Evolutionary conservation across 306 rosid species (phyloP), one percentile per base, ranked within the genome.

Genomic region (Malus sylvestris): DNA sequence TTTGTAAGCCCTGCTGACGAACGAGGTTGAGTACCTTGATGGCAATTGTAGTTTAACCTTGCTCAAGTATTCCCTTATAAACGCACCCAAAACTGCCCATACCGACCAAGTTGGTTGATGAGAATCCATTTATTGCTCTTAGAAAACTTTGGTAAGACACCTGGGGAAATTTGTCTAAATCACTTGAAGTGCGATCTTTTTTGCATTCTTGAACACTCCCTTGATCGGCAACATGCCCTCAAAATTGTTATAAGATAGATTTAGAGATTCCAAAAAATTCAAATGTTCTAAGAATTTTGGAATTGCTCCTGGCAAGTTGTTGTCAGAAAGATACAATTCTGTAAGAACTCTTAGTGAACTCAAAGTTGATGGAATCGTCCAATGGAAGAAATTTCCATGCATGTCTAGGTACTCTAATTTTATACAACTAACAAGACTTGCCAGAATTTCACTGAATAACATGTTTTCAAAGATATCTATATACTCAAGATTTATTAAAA

Each of bases 1-100:
- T 25, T 79, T 84, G 18, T 68, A 80, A 62, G 83, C 90, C 32
- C 80, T 83, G 53, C 3, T 32, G 5, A 61, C 46, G 81, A 61
- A 67, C 51, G 60, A 82, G 85, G 77, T 84, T 74, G 14, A 87
- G 67, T 27, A 87, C 90, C 62, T 87, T 87, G 32, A 87, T 22
- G 13, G 86, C 86, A 3, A 82, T 33, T 15, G 33, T 10, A 27
- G 66, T 13, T 71, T 75, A 63, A 53, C 70, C 69, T 30, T 35
- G 40, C 40, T 35, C 8, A 35, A 82, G 79, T 4, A n/a, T 16
- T 67, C 84, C 84, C 78, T 79, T 80, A 18, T 15, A 63, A 16
- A 63, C 68, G 8, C 42, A 63, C 11, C 68, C 42, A 30, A 63
- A 63, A 63, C 22, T 6, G 10, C 67, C 42, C 4, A 0, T 8